Evolutionary conservation across 208 protist species (phyloP).

Genomic region (Giardia duodenalis): DNA sequence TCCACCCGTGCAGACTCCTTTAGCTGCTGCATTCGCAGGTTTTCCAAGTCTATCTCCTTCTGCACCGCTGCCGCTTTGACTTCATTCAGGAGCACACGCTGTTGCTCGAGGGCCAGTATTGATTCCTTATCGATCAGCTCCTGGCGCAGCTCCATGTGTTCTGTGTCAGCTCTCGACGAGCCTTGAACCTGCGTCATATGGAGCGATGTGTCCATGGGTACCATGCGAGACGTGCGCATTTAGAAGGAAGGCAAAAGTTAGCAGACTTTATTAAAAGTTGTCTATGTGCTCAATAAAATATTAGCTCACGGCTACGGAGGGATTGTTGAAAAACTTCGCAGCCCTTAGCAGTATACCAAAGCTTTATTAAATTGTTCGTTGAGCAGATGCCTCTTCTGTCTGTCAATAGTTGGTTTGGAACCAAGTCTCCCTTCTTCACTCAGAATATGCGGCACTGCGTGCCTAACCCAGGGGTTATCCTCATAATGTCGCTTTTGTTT

Average conservation of each 20-base stretch:
- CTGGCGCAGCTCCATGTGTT: neutral
- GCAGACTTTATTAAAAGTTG: no score
- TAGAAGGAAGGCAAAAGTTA: no score
- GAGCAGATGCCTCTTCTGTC: neutral
- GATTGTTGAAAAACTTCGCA: no score
- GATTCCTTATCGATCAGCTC: constrained; percentile 14
- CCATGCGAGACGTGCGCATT: no score
- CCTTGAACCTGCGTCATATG: neutral
- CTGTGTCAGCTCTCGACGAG: neutral
- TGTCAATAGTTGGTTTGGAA: neutral
- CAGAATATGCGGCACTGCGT: neutral
- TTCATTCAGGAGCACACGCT: neutral
- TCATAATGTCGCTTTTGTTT: neutral
- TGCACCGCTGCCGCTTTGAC: neutral
- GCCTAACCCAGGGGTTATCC: neutral
- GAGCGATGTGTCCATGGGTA: no score
- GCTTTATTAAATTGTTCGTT: no score
- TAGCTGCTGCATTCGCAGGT: neutral
- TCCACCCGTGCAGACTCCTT: neutral
- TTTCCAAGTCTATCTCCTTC: neutral
- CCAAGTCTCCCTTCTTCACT: neutral
- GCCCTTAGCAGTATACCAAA: no score
- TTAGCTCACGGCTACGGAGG: no score
- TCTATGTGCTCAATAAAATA: no score
- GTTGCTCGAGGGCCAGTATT: neutral